phyloP scores from a whole-genome alignment of 2,329 filamentous ascomycete genomes.

The Hymenoscyphus repandus region DNA sequence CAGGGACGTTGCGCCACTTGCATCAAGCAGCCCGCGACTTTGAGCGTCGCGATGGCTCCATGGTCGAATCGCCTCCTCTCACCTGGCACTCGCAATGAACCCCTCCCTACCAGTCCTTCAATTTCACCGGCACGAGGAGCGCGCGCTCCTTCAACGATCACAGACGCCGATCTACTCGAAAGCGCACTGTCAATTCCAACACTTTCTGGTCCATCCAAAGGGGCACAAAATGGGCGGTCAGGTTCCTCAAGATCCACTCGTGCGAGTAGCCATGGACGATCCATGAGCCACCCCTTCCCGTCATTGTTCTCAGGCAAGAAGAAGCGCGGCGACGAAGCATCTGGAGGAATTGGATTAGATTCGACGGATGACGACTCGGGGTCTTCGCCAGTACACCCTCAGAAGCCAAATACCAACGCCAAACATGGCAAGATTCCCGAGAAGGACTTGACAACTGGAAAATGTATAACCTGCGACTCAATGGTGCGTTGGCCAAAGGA shows the following conservation, averaged over 20 bases:
- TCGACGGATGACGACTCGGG: slow-evolving; percentile 42
- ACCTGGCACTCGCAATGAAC: slow-evolving; percentile 25
- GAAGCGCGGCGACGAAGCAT: slow-evolving; percentile 38
- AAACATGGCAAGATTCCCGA: slow-evolving; percentile 34
- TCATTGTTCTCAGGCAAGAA: slow-evolving; percentile 62
- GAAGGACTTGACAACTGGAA: slow-evolving; percentile 62
- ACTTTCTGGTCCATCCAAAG: slow-evolving; percentile 14
- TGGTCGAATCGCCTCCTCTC: slow-evolving; percentile 29
- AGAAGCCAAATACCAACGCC: slow-evolving; percentile 24
- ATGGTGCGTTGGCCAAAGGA: slow-evolving; percentile 74
- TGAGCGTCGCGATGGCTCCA: slow-evolving; percentile 28
- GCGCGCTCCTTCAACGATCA: slow-evolving; percentile 20
- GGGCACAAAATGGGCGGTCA: slow-evolving; percentile 10
- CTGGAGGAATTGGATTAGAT: slow-evolving; percentile 37
- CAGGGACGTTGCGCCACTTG: slow-evolving; percentile 14
- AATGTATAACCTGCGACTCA: slow-evolving; percentile 82
- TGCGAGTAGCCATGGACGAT: slow-evolving; percentile 35
- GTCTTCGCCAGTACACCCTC: slow-evolving; percentile 6
- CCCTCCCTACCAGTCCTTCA: slow-evolving; percentile 8
- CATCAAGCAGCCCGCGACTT: slow-evolving; percentile 9
- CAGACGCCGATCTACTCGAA: slow-evolving; percentile 30
- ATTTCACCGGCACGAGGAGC: slow-evolving; percentile 16
- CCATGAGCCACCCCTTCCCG: slow-evolving; percentile 76
- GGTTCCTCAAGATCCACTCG: slow-evolving; percentile 12
- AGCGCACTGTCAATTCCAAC: slow-evolving; percentile 29